Evolutionary conservation across 805 yeast genomes (phyloP), one percentile per base, ranked within the genome.

Genomic region (Wilhelminamyces savonicus): DNA sequence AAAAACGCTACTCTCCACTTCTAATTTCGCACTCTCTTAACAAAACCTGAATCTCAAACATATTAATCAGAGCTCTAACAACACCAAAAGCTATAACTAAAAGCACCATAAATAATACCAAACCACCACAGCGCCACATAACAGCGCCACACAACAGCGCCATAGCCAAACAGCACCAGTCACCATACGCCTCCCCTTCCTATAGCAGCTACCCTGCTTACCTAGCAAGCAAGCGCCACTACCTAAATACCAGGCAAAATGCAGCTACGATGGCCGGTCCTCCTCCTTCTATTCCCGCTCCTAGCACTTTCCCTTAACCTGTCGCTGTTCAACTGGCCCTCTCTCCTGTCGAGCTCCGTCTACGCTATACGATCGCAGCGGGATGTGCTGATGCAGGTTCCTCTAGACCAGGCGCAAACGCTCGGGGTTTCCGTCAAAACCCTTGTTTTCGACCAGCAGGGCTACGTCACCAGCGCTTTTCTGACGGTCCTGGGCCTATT

Each of bases 351-450:
- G 2, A 31, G 25, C 14, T 30, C 36, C 15, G 40, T 34, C 16
- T 35, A 41, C 15, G 62, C 59, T 3, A 18, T 36, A 5, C 35
- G 62, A 19, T 41, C 65, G 6, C 66, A 64, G 35, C 34, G 69
- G 26, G 71, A 64, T 36, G 34, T 62, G 13, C 40, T 62, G 7
- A 28, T 30, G 13, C 30, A 35, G 2, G 34, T 53, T 2, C 63
- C 67, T 9, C 37, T 63, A 7, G 59, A 62, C 40, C 66, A 60
- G 37, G 31, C 50, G 26, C 42, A 51, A 7, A 39, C 40, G 4
- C 43, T 50, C 16, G 71, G 71, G 3, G 43, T 58, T 1, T 52
- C 64, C 5, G 36, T 62, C 24, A 49, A 46, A 27, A 22, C 43
- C 4, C 29, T 48, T 26, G 35, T 62, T 3, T 62, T 62, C 28